Base-by-base conservation (phyloP, 352 stramenopile species). In the Phytophthora gonapodyides region DNA sequence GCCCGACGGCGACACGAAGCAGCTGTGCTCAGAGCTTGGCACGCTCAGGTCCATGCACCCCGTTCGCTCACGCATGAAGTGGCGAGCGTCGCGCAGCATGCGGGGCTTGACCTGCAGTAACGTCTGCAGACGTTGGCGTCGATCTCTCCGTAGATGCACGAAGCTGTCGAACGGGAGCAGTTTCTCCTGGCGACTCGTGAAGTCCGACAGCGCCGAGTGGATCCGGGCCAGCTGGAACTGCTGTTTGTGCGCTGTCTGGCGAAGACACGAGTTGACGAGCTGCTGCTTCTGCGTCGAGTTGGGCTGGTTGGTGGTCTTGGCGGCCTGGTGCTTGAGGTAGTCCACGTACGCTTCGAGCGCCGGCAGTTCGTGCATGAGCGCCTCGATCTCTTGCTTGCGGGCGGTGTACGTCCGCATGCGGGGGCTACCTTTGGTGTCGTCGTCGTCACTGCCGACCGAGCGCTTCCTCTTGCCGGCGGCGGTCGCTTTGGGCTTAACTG, bases 271-370 rank as follows among this genome's bases (percentile, higher is more conserved):
- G 49, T 72, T 75, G 10, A 72, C 62, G 24, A 75, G 67, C 27
- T 62, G 62, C 41, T 72, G 61, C 44, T 69, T 75, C 49, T 75
- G 54, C 27, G 47, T 67, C 19, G 67, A 72, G 55, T 62, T 68
- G 49, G 43, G 44, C 38, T 66, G 51, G 37, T 68, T 68, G 51
- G 60, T 69, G 27, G 54, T 54, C 11, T 51, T 65, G 46, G 57
- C 67, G 7, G 62, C 67, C 17, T 75, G 45, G 51, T 72, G 67
- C 49, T 75, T 72, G 35, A 75, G 67, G 38, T 66, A 72, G 58
- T 75, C 67, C 6, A 72, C 67, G 40, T 72, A 69, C 3, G 62
- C 62, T 33, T 75, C 67, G 9, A 75, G 67, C n/a, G 47, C 45
- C 8, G 62, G 67, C 11, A 75, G 52, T 27, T 75, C 62, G 13